These are phyloP conservation scores for Paraphaeosphaeria sporulosa DNA, from an alignment of 2,329 filamentous ascomycete species.

Conservation along the genomic window DNA sequence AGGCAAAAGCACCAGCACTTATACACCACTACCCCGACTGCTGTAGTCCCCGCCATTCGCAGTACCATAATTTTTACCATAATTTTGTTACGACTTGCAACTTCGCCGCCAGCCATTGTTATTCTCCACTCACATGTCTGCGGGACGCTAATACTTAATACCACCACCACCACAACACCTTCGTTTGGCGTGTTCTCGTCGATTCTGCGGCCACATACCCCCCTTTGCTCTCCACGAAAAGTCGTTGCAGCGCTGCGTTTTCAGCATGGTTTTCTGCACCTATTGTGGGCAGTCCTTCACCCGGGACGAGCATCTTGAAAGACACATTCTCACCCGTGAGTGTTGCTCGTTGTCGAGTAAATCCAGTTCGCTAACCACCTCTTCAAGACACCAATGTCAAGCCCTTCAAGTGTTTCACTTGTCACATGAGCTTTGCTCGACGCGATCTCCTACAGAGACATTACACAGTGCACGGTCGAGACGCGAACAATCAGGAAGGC, in stretches of 20 bases:
- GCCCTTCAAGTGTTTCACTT: constrained; percentile 63
- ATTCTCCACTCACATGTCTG: constrained; percentile 16
- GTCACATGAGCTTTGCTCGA: constrained; percentile 63
- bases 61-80: constrained; percentile 18
- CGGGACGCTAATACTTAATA: constrained; percentile 16
- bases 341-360: constrained; percentile 15
- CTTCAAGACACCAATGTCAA: constrained; percentile 61
- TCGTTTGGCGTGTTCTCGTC: neutral
- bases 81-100: constrained; percentile 15
- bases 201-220: neutral
- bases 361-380: constrained; percentile 17
- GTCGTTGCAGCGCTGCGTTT: constrained; percentile 1
- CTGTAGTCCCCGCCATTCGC: constrained; percentile 19
- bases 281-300: constrained; percentile 63
- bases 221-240: constrained; percentile 6
- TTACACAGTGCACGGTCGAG: constrained; percentile 60
- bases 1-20: constrained; percentile 15
- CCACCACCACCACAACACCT: constrained; percentile 14
- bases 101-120: constrained; percentile 11
- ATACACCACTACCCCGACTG: constrained; percentile 17
- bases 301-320: constrained; percentile 60
- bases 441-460: constrained; percentile 60
- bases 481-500: constrained; percentile 58
- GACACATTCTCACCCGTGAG: constrained; percentile 61
- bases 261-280: constrained; percentile 61